Evolutionary conservation across 768 basidiomycete species (phyloP).

Genomic region (Podaxis mareebaensis): DNA sequence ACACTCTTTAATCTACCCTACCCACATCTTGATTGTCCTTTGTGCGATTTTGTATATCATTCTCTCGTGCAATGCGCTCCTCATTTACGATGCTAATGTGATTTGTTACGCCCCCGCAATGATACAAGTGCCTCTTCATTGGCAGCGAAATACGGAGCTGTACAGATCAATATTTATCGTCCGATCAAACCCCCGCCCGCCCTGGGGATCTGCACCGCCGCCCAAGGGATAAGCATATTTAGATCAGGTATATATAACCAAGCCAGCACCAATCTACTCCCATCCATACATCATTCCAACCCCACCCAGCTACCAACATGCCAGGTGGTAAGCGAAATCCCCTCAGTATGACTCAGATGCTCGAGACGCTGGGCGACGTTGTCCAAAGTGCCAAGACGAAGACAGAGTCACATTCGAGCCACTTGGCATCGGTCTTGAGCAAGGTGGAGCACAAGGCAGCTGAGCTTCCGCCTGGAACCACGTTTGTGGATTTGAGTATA

Average conservation of each 20-base stretch:
- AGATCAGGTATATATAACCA: not conserved
- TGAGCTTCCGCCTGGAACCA: conserved; percentile 26
- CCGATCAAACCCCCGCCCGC: too few species aligned
- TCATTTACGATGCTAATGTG: not conserved
- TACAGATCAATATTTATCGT: too few species aligned
- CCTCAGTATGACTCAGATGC: conserved; percentile 14
- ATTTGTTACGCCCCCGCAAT: too few species aligned
- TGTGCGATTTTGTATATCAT: not conserved
- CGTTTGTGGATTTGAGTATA: conserved; percentile 60
- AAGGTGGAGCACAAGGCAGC: conserved; percentile 27
- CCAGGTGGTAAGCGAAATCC: conserved; percentile 13
- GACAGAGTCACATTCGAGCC: conserved; percentile 29
- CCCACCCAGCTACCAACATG: not conserved
- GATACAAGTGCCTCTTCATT: too few species aligned
- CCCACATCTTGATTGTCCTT: not conserved
- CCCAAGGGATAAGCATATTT: too few species aligned
- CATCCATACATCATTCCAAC: not conserved
- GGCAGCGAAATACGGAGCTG: too few species aligned
- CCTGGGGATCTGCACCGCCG: too few species aligned
- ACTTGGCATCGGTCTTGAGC: not conserved
- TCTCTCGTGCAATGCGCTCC: not conserved
- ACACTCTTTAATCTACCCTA: conserved; percentile 2
- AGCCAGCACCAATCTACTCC: not conserved
- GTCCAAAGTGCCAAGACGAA: conserved; percentile 31
- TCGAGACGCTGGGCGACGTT: conserved; percentile 18